phyloP scores from a whole-genome alignment of 805 yeast species.

The Cephaloascus albidus region DNA sequence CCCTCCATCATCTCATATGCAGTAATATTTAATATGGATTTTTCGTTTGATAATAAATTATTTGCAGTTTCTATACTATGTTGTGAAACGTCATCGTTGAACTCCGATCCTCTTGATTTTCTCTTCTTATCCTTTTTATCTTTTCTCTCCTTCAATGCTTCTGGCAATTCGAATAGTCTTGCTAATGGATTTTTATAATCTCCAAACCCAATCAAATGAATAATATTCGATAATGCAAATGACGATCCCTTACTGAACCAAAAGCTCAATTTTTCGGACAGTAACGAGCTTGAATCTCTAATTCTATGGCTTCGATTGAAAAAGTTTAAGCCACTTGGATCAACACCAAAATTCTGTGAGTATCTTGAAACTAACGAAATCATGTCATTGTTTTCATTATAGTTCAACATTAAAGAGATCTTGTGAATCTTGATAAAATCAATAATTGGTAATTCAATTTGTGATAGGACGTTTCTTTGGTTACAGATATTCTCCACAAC shows the following conservation, averaged over 20 bases:
- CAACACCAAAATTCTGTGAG: conserved; percentile 60
- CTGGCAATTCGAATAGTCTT: conserved; percentile 60
- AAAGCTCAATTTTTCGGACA: conserved; percentile 45
- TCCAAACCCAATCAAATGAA: conserved; percentile 72
- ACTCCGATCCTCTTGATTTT: conserved; percentile 15
- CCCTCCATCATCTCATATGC: conserved; percentile 16
- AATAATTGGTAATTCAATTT: conserved; percentile 49
- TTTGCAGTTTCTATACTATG: neutral
- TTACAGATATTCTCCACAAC: conserved; percentile 73
- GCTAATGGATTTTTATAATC: conserved; percentile 72
- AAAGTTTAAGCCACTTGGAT: conserved; percentile 53
- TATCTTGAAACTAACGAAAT: conserved; percentile 54
- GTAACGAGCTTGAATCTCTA: conserved; percentile 4
- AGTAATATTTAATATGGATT: conserved; percentile 2
- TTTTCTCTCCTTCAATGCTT: conserved; percentile 60
- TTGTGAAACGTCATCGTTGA: conserved; percentile 2
- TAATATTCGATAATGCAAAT: conserved; percentile 68
- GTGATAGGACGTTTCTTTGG: conserved; percentile 49
- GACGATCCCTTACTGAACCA: conserved; percentile 73
- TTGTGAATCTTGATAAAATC: conserved; percentile 62
- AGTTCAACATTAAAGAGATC: conserved; percentile 53
- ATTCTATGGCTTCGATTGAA: conserved; percentile 46
- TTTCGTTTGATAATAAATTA: conserved; percentile 7
- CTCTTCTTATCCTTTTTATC: conserved; percentile 63
- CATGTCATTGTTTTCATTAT: conserved; percentile 42